These are phyloP conservation scores for Calocera viscosa DNA, from an alignment of 768 basidiomycete genomes.

Conservation along the genomic window DNA sequence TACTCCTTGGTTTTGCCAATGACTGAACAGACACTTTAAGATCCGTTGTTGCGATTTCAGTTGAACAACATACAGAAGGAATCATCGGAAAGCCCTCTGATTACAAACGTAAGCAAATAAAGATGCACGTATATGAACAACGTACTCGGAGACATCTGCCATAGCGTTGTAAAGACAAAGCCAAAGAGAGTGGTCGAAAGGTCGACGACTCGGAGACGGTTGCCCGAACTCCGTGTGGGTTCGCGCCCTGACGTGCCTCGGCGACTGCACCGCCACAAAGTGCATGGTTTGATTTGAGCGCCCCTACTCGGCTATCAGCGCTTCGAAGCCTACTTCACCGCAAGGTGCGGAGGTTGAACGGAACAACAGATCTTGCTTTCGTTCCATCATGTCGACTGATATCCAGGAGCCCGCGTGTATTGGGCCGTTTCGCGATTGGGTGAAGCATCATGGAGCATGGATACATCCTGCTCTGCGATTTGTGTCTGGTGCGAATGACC, in stretches of 20 bases:
- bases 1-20: slow-evolving; percentile 42
- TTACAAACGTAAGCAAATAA: neutral
- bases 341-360: slow-evolving; percentile 5
- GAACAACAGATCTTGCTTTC: neutral
- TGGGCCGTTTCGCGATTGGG: neutral
- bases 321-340: neutral
- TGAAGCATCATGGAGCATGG: neutral
- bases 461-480: slow-evolving; percentile 1
- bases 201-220: neutral
- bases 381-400: neutral
- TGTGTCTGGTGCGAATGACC: neutral
- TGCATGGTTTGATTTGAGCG: neutral
- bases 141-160: neutral
- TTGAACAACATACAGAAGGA: neutral
- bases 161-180: neutral
- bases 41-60: neutral
- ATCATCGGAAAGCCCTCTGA: neutral
- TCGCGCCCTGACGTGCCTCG: neutral
- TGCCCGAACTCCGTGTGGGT: neutral
- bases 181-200: neutral
- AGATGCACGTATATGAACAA: neutral
- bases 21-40: neutral
- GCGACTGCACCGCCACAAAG: neutral
- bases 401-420: neutral
- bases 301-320: neutral